Evolutionary conservation across 139 green algal genomes (phyloP), one percentile per base, ranked within the genome.

Genomic region (Eudorina sp.): DNA sequence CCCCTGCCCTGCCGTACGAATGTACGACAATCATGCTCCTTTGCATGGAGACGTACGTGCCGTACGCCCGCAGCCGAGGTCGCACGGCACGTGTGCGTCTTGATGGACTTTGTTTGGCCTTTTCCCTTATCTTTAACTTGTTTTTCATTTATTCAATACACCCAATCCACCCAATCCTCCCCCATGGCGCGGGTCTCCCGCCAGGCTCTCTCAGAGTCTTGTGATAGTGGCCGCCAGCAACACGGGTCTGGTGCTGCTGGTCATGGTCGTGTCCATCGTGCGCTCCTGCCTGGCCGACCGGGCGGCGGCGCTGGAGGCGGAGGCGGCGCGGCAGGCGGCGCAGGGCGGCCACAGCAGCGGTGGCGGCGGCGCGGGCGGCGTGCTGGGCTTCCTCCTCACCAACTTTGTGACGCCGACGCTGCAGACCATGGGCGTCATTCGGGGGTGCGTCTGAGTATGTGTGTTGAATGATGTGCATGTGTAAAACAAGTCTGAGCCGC

Each of bases 151-250:
- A n/a, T n/a, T n/a, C n/a, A n/a, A n/a, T n/a, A n/a, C 55, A 66
- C 55, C 5, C 55, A 66, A 5, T 5, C 8, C 4, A 19, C 53
- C 19, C 19, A 29, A 16, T 62, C 53, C 53, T 62, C 53, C 53
- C 19, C 53, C 53, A 29, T 66, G 3, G 18, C 34, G 64, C 16
- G n/a, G 13, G 25, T 75, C 2, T 77, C 40, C 68, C 40, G 41
- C 72, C 85, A 90, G 86, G 48, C 51, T 90, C 48, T 77, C 81
- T 27, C 8, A 38, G 9, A 88, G 78, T 45, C 66, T 90, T 16
- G 66, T 78, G 19, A 86, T 90, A 29, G 78, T 87, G 53, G 86
- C 86, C 29, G 86, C 64, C 5, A 45, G 55, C 34, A 85, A 90
- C 64, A 68, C 76, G 9, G 86, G 86, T 0, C 64, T 90, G 46